These are phyloP conservation scores for Ormosia semicastrata DNA, from an alignment of 306 rosid genomes.

Conservation along the genomic window DNA sequence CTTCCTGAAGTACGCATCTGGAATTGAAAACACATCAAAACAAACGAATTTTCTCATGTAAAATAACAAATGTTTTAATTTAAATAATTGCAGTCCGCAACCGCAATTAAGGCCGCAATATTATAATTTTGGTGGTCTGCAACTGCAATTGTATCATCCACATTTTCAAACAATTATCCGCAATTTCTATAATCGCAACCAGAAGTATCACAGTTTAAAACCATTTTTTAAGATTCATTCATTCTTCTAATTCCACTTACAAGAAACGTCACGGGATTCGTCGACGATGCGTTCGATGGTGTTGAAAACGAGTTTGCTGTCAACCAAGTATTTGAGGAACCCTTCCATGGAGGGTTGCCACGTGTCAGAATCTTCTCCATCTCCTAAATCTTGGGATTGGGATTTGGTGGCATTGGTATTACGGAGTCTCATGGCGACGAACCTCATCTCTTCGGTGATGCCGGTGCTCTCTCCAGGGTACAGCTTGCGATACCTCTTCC, in stretches of 20 bases:
- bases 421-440: constrained; percentile 90
- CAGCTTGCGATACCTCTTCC: constrained; percentile 54
- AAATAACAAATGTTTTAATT: neutral
- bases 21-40: neutral
- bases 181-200: neutral
- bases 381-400: constrained; percentile 19
- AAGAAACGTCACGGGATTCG: constrained; percentile 67
- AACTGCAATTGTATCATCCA: neutral
- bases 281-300: constrained; percentile 79
- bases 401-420: constrained; percentile 25
- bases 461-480: constrained; percentile 85
- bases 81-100: neutral
- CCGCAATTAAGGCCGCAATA: neutral
- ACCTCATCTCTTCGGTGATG: constrained; percentile 91
- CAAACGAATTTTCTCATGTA: neutral
- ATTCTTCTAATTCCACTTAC: constrained; percentile 25
- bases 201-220: no score
- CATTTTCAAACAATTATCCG: neutral
- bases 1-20: constrained; percentile 78
- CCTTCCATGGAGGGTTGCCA: constrained; percentile 76
- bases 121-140: neutral
- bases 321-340: constrained; percentile 64
- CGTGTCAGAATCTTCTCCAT: constrained; percentile 1
- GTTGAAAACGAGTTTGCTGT: constrained; percentile 63
- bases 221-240: neutral